Conservation (phyloP, 768 basidiomycete genomes). For the Cystofilobasidium ferigula region DNA sequence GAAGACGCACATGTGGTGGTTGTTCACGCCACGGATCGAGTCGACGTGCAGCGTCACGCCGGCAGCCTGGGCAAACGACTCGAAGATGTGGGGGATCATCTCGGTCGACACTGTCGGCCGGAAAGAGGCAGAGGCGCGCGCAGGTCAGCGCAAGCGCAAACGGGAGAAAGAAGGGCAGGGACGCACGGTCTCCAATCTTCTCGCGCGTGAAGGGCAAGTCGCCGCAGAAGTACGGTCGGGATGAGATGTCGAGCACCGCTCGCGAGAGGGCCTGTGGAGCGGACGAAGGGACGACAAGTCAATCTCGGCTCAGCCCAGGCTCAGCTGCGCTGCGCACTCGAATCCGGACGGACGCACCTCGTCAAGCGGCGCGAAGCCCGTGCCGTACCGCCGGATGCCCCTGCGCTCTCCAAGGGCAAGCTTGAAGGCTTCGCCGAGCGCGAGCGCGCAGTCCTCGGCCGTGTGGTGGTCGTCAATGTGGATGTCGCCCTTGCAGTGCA, state of each 20-base stretch:
- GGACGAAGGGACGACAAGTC: not conserved
- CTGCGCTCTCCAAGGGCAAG: constrained; percentile 85
- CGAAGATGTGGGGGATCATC: constrained; percentile 96
- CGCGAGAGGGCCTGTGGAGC: constrained; percentile 68
- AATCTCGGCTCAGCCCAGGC: too few relatives aligned
- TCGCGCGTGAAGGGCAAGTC: constrained; percentile 50
- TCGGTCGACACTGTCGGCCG: constrained; percentile 51
- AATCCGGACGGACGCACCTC: constrained; percentile 50
- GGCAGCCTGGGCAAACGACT: constrained; percentile 94
- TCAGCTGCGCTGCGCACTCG: too few relatives aligned
- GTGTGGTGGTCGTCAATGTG: constrained; percentile 99
- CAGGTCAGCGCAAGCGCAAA: not conserved
- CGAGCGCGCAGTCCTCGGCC: constrained; percentile 66
- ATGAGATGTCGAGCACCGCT: constrained; percentile 96
- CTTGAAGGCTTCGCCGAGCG: constrained; percentile 64
- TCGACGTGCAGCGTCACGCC: constrained; percentile 91
- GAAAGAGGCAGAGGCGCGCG: not conserved
- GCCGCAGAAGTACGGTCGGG: constrained; percentile 87
- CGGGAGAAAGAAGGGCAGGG: not conserved
- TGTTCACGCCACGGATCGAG: constrained; percentile 86
- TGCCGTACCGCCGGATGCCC: constrained; percentile 90
- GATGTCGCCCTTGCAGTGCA: constrained; percentile 89
- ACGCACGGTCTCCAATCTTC: constrained; percentile 47
- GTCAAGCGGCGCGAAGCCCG: constrained; percentile 90
- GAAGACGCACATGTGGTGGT: constrained; percentile 75